Base-by-base conservation (phyloP, 1,284 basidiomycete genomes). In the Marasmius oreades region DNA sequence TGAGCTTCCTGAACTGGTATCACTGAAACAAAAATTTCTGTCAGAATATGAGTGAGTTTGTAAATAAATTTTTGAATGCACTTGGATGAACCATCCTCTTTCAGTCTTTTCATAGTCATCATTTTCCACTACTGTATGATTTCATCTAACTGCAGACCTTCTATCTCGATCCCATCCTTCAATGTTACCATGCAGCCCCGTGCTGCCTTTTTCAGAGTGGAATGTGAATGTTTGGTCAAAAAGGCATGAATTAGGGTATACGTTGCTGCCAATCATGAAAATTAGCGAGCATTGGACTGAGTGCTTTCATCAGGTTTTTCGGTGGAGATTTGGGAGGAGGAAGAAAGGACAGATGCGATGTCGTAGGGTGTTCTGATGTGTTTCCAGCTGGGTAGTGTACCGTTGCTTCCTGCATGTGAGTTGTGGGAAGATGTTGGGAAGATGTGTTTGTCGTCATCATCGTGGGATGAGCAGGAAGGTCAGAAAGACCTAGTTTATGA, bases 161-260 rank as follows among this genome's bases (percentile, higher is more conserved):
- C 72, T 22, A 70, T 55, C 33, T 71, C 66, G 46, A 78, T 65
- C 24, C 74, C 75, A 58, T 86, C 84, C 59, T 84, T 81, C 34
- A 87, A 70, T 23, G 81, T 70, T 26, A 86, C 77, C 20, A 81
- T 66, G n/a, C n/a, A n/a, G 52, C 78, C 74, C 69, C 81, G 83
- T n/a, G 79, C 86, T 22, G 86, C 86, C 63, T 85, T 84, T 69
- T 80, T 84, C 52, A 87, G 71, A 0, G 85, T 89, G 24, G 67
- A 64, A 65, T 91, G 86, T 0, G 78, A 76, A 51, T 77, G 81
- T 62, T 81, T 79, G 56, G 69, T 74, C 37, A 92, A 75, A 70
- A 92, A 92, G n/a, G 81, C 73, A 65, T 90, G 80, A 56, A 92
- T 81, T 56, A 90, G 71, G 61, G 81, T 77, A 74, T 90, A 92